Conservation (phyloP, 2,329 filamentous ascomycete genomes). For the Epichloe uncinata region DNA sequence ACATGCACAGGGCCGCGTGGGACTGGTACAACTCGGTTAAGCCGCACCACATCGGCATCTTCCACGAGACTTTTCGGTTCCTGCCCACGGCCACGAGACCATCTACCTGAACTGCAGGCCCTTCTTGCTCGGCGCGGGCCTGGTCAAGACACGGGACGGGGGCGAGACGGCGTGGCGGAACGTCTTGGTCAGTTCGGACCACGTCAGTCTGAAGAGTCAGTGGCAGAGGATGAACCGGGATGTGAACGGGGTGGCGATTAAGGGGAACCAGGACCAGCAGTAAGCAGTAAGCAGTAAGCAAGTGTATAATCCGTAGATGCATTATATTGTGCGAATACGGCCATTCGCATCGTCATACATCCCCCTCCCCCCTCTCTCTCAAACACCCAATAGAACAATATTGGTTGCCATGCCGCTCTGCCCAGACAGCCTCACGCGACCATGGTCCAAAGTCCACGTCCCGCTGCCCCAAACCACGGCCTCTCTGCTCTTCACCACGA, state of each 20-base stretch:
- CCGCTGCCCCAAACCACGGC: conserved; percentile 11
- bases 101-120: conserved; percentile 34
- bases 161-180: conserved; percentile 17
- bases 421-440: conserved; percentile 3
- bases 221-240: conserved; percentile 19
- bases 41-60: conserved; percentile 32
- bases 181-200: conserved; percentile 20
- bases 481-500: conserved; percentile 5
- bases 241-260: conserved; percentile 9
- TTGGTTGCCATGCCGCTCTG: conserved; percentile 13
- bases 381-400: conserved; percentile 9
- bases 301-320: neutral
- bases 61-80: conserved; percentile 40
- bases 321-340: neutral
- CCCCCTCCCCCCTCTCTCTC: neutral
- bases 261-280: neutral
- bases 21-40: conserved; percentile 31
- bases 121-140: conserved; percentile 19
- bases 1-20: conserved; percentile 34
- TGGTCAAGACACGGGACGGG: conserved; percentile 11
- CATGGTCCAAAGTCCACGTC: conserved; percentile 8
- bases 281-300: neutral
- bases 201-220: conserved; percentile 20
- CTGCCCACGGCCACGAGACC: conserved; percentile 33
- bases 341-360: neutral